Evolutionary conservation across 2,329 filamentous ascomycete genomes (phyloP).

Genomic region (Stromatinia cepivora): DNA sequence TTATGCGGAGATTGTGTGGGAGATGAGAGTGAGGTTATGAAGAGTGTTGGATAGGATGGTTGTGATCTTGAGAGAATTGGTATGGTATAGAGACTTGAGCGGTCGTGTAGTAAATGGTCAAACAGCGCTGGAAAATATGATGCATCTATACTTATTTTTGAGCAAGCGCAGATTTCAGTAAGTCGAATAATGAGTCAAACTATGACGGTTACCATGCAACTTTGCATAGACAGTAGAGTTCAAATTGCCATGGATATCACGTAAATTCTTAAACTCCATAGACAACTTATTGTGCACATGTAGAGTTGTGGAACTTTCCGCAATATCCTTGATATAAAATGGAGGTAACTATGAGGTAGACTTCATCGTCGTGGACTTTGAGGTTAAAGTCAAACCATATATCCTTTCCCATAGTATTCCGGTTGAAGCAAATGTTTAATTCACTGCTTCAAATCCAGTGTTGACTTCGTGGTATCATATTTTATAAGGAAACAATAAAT

Average conservation of each 20-base stretch:
- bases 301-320: neutral
- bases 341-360: neutral
- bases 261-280: neutral
- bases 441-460: neutral
- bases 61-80: neutral
- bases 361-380: neutral
- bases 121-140: neutral
- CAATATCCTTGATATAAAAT: conserved; percentile 3
- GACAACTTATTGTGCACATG: neutral
- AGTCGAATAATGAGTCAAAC: neutral
- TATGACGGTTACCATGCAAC: neutral
- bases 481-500: neutral
- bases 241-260: neutral
- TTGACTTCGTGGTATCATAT: neutral
- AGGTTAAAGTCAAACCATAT: neutral
- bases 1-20: conserved; percentile 21
- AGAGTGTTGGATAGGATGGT: neutral
- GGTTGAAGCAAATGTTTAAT: neutral
- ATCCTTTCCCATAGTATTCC: neutral
- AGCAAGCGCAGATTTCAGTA: neutral
- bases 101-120: neutral
- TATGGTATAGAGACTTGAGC: neutral
- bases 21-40: neutral
- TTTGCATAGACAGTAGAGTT: neutral
- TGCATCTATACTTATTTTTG: neutral